Conservation (phyloP, 2,329 filamentous ascomycete species). For the Aspergillus sp. region DNA sequence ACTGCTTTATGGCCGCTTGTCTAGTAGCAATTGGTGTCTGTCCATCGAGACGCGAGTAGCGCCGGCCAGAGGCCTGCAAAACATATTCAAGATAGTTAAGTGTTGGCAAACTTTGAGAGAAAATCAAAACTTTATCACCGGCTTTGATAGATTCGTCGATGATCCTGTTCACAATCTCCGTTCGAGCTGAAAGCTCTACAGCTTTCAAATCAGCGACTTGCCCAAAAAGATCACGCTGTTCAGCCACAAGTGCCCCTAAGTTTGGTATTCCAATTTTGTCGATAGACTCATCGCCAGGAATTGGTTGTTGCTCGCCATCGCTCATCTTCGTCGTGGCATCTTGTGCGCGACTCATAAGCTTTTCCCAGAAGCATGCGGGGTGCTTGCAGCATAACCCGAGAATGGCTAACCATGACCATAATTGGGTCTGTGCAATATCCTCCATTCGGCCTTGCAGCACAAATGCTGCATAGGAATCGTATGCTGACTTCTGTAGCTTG, state of each 20-base stretch:
- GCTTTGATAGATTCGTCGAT: conserved; percentile 61
- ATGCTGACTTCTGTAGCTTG: conserved; percentile 62
- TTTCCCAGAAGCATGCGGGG: conserved; percentile 53
- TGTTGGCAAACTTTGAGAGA: conserved; percentile 70
- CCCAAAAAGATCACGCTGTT: conserved; percentile 31
- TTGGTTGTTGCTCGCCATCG: conserved; percentile 12
- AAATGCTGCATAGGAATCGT: conserved; percentile 53
- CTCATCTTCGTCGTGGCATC: conserved; percentile 16
- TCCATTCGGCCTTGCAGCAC: conserved; percentile 32
- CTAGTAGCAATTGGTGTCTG: conserved; percentile 56
- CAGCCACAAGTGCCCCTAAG: conserved; percentile 31
- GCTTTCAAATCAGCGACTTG: conserved; percentile 39
- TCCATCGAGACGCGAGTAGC: conserved; percentile 67
- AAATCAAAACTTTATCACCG: conserved; percentile 76
- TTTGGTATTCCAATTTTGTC: conserved; percentile 36
- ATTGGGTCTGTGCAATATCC: conserved; percentile 39
- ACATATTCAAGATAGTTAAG: conserved; percentile 67
- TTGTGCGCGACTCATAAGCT: conserved; percentile 45
- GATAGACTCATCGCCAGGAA: conserved; percentile 34
- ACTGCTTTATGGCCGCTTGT: conserved; percentile 64
- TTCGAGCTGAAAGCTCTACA: conserved; percentile 65
- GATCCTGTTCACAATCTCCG: conserved; percentile 66
- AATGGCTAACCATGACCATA: conserved; percentile 58
- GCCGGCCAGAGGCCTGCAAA: conserved; percentile 50
- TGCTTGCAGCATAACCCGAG: conserved; percentile 60